Conservation (phyloP, 352 stramenopile species). For the Phytophthora aleatoria region DNA sequence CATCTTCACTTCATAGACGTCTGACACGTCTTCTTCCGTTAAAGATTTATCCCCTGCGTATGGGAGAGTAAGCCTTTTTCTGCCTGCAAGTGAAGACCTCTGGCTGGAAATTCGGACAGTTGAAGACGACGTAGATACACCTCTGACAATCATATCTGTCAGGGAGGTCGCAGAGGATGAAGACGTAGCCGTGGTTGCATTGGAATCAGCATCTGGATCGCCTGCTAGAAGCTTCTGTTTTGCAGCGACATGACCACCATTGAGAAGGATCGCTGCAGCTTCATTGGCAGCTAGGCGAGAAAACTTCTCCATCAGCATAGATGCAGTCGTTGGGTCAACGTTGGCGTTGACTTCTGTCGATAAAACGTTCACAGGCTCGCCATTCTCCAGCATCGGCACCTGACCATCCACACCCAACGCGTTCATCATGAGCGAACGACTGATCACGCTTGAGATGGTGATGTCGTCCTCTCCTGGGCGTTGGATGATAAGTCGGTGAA, state of each 20-base stretch:
- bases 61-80: slow-evolving; percentile 25
- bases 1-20: slow-evolving; percentile 41
- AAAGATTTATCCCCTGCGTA: slow-evolving; percentile 32
- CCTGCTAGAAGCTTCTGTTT: slow-evolving; percentile 42
- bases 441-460: slow-evolving; percentile 80
- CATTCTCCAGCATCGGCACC: slow-evolving; percentile 55
- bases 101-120: slow-evolving; percentile 24
- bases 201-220: slow-evolving; percentile 45
- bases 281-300: slow-evolving; percentile 59
- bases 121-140: slow-evolving; percentile 30
- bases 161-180: slow-evolving; percentile 26
- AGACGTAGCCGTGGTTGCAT: slow-evolving; percentile 25
- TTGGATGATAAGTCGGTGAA: slow-evolving; percentile 75
- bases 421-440: slow-evolving; percentile 60
- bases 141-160: slow-evolving; percentile 32
- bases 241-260: slow-evolving; percentile 27
- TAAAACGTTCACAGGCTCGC: slow-evolving; percentile 35
- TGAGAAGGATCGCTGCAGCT: slow-evolving; percentile 45
- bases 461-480: slow-evolving; percentile 71
- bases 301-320: slow-evolving; percentile 70
- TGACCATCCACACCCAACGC: slow-evolving; percentile 35
- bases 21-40: slow-evolving; percentile 26
- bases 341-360: slow-evolving; percentile 36
- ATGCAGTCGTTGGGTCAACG: slow-evolving; percentile 52
- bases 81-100: slow-evolving; percentile 7